Base-by-base conservation (phyloP, 306 rosid species). In the Acmispon strigosus region DNA sequence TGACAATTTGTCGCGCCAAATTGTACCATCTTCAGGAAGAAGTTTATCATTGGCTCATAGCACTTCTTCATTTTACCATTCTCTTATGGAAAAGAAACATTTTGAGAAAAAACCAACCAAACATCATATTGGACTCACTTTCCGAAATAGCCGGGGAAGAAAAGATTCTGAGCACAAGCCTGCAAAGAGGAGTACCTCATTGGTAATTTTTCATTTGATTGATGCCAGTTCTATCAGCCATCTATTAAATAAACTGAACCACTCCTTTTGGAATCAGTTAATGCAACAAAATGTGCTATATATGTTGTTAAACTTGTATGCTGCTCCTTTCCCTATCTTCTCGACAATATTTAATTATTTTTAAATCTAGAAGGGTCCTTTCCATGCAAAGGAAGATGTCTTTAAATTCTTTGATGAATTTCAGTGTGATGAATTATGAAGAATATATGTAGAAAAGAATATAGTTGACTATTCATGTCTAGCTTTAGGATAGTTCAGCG, bases 111-210 rank as follows among this genome's bases (percentile, higher is more conserved):
- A 66, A 37, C 72, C 62, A 19, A 75, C 79, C 19, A 92, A 19
- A 81, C 18, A 66, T 82, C 90, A 94, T 12, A 84, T 90, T 11
- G 98, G 96, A 34, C 77, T 75, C 2, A 83, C 96, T 16, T 78
- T 90, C 37, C 92, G 97, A 19, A 85, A 87, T 61, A 89, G 90
- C 69, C 81, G 90, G 94, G 86, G 78, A 70, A 84, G 89, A 80
- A 93, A 84, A 84, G 98, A 93, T 52, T 42, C 81, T 10, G 97
- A 93, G 27, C 78, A 74, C 48, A 92, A 80, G 84, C 1, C 58
- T 42, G 0, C 80, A 57, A 90, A 87, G 85, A 90, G 87, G 82
- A 73, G 82, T 61, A 74, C 55, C 81, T 80, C 91, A 48, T 62
- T 80, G 96, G 97, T 90, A 88, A 84, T 29, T 56, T 66, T 39